Conservation (phyloP, 768 basidiomycete species). For the Suillus tomentosus region DNA sequence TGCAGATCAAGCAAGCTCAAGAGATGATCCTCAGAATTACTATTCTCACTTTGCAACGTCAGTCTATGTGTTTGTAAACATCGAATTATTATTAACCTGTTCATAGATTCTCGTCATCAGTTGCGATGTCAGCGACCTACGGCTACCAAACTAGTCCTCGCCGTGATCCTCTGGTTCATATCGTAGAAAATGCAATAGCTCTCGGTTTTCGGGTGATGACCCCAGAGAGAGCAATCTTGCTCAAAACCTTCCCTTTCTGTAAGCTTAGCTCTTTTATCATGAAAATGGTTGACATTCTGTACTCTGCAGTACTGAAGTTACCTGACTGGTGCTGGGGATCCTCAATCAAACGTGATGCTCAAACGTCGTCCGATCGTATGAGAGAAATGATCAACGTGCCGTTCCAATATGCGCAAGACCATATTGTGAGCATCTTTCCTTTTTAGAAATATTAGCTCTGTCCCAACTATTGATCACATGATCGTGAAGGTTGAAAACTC, state of each 20-base stretch:
- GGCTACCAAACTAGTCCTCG: neutral
- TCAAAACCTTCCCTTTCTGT: conserved; percentile 1
- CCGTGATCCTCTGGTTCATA: conserved; percentile 5
- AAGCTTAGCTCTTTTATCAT: too few species aligned
- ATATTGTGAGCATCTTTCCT: too few species aligned
- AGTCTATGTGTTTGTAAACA: conserved; percentile 10
- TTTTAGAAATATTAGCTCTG: too few species aligned
- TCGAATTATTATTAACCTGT: neutral
- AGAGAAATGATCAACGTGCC: too few species aligned
- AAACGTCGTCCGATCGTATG: too few species aligned
- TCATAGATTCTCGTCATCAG: conserved; percentile 13
- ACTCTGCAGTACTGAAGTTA: too few species aligned
- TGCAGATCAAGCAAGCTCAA: conserved; percentile 26
- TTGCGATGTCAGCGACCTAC: conserved; percentile 9
- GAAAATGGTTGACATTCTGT: too few species aligned
- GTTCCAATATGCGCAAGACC: too few species aligned
- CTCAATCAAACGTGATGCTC: too few species aligned
- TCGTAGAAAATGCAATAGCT: neutral
- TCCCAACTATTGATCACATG: neutral
- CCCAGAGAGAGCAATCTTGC: conserved; percentile 7
- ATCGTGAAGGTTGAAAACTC: neutral
- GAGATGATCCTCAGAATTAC: conserved; percentile 33
- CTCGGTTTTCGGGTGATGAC: neutral
- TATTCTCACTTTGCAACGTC: conserved; percentile 21
- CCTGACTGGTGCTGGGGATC: too few species aligned